Evolutionary conservation across 2,329 filamentous ascomycete species (phyloP).

Genomic region (Albophoma yamanashiensis): DNA sequence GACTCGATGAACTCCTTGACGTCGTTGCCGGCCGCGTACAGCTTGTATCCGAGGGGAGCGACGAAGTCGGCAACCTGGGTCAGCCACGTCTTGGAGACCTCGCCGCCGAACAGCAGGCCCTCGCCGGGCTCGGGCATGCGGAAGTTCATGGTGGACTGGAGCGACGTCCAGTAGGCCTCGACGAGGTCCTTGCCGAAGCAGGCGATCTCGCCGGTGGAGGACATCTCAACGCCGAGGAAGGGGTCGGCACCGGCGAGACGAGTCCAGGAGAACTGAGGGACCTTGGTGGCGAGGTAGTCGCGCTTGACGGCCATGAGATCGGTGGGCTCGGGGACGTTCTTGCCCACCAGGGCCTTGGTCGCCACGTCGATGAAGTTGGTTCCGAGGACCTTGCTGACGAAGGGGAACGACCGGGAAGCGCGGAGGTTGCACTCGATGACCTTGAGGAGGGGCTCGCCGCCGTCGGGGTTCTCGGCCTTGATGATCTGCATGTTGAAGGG

Average conservation of each 20-base stretch:
- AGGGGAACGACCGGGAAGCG: conserved; percentile 95
- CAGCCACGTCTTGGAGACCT: conserved; percentile 60
- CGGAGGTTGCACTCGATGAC: conserved; percentile 98
- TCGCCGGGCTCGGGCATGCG: conserved; percentile 88
- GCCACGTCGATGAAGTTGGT: conserved; percentile 95
- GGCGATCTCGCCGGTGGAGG: conserved; percentile 93
- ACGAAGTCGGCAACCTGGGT: conserved; percentile 78
- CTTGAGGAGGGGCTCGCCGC: conserved; percentile 69
- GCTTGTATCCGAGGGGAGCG: conserved; percentile 83
- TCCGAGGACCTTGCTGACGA: conserved; percentile 93
- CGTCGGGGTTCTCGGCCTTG: conserved; percentile 70
- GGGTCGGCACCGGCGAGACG: conserved; percentile 94
- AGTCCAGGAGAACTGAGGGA: conserved; percentile 98
- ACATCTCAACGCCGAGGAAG: conserved; percentile 97
- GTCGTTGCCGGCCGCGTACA: conserved; percentile 72
- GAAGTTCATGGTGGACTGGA: conserved; percentile 99
- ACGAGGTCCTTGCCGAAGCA: conserved; percentile 95
- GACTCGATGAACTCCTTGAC: conserved; percentile 80
- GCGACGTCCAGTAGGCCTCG: conserved; percentile 94
- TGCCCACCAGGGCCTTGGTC: conserved; percentile 81
- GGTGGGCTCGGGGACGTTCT: conserved; percentile 70
- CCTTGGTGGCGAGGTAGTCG: conserved; percentile 92
- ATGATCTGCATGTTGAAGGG: conserved; percentile 99
- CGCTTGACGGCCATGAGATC: conserved; percentile 86
- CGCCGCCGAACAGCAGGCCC: conserved; percentile 89